Evolutionary conservation across 257 asterid genomes (phyloP).

Genomic region (Solanum piurae): DNA sequence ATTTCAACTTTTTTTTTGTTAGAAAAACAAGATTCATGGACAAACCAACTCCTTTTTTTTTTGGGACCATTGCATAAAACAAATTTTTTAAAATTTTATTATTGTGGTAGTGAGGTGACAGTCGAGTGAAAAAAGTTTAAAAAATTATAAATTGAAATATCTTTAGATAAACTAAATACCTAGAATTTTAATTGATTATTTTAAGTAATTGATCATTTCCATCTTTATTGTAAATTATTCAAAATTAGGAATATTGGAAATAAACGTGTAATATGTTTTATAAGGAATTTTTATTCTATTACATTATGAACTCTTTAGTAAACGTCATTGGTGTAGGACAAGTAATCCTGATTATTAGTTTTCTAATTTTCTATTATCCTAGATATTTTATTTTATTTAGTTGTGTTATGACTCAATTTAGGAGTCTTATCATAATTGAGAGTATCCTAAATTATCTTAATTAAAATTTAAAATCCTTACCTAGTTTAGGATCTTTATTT

Average conservation of each 20-base stretch:
- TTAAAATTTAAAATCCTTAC: not conserved
- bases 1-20: not conserved
- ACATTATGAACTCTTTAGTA: not conserved
- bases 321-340: not conserved
- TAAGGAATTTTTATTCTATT: not conserved
- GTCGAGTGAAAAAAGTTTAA: too few relatives aligned
- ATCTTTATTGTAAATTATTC: not conserved
- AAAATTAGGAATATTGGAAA: not conserved
- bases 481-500: not conserved
- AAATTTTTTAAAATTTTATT: too few relatives aligned
- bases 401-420: not conserved
- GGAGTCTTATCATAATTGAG: not conserved
- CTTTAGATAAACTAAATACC: not conserved
- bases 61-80: too few relatives aligned
- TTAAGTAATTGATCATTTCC: not conserved
- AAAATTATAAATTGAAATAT: not conserved
- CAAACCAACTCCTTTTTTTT: too few relatives aligned
- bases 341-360: not conserved
- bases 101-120: too few relatives aligned
- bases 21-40: too few relatives aligned
- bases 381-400: not conserved
- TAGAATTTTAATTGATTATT: not conserved
- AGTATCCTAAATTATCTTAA: not conserved
- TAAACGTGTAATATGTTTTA: not conserved
- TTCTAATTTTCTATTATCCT: not conserved